These are phyloP conservation scores for Mycena indigotica DNA, from an alignment of 768 basidiomycete species.

Conservation along the genomic window DNA sequence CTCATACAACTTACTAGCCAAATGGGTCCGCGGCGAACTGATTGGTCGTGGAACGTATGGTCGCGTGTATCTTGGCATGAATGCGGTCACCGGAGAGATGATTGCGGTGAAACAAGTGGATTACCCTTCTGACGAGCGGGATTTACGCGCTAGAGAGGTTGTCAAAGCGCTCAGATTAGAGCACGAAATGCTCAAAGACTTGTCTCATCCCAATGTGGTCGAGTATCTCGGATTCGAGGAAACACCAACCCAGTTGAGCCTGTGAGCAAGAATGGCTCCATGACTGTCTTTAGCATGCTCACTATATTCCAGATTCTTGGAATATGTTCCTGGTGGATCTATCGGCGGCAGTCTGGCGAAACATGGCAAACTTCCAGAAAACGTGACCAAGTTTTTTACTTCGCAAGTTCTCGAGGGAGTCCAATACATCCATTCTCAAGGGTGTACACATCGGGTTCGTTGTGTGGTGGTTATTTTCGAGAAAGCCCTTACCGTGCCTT, in stretches of 20 bases:
- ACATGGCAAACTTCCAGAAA: slow-evolving; percentile 90
- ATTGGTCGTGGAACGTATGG: slow-evolving; percentile 98
- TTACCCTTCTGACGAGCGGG: slow-evolving; percentile 90
- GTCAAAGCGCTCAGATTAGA: slow-evolving; percentile 93
- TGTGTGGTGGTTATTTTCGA: not conserved
- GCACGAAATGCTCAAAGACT: slow-evolving; percentile 93
- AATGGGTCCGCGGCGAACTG: slow-evolving; percentile 97
- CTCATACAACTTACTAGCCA: too few species aligned
- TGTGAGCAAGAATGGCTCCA: slow-evolving; percentile 55
- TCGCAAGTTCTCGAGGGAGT: slow-evolving; percentile 88
- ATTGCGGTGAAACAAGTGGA: slow-evolving; percentile 99
- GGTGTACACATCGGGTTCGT: slow-evolving; percentile 88
- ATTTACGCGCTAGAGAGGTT: slow-evolving; percentile 78
- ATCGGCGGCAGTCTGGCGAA: slow-evolving; percentile 87
- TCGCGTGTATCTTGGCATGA: slow-evolving; percentile 92
- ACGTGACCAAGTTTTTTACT: slow-evolving; percentile 91
- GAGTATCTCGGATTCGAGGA: slow-evolving; percentile 96
- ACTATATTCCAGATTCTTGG: slow-evolving; percentile 73
- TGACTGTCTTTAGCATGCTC: slow-evolving; percentile 4
- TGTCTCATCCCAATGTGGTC: slow-evolving; percentile 97
- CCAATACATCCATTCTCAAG: slow-evolving; percentile 88
- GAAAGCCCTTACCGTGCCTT: slow-evolving; percentile 2
- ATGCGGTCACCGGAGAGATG: slow-evolving; percentile 97
- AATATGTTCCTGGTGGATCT: slow-evolving; percentile 98
- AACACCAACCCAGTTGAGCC: slow-evolving; percentile 84